These are phyloP conservation scores for Brassica cretica DNA, from an alignment of 345 rosid genomes.

Conservation along the genomic window DNA sequence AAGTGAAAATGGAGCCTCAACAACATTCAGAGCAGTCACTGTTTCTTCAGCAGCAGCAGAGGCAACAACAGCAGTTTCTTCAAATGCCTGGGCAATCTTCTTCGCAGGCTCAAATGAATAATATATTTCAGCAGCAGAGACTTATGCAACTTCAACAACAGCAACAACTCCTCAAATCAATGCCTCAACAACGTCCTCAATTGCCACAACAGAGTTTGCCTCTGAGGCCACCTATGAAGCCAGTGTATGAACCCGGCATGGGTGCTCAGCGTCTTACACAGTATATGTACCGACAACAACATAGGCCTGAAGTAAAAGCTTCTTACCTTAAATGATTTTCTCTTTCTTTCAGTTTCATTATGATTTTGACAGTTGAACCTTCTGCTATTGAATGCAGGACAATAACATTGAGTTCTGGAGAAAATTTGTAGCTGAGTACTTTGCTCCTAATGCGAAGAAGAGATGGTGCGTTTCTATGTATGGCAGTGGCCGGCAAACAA, in stretches of 20 bases:
- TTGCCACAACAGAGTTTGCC: slow-evolving; percentile 76
- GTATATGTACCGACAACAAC: slow-evolving; percentile 93
- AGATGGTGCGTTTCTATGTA: slow-evolving; percentile 99
- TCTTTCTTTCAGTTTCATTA: slow-evolving; percentile 10
- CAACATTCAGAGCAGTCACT: slow-evolving; percentile 73
- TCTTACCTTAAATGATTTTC: not conserved
- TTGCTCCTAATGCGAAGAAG: slow-evolving; percentile 92
- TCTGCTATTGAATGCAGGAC: slow-evolving; percentile 55
- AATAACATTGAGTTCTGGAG: slow-evolving; percentile 98
- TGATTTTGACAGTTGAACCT: slow-evolving; percentile 25
- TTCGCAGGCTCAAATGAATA: slow-evolving; percentile 78
- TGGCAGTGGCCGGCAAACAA: slow-evolving; percentile 94
- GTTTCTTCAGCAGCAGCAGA: slow-evolving; percentile 63
- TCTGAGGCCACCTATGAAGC: slow-evolving; percentile 66
- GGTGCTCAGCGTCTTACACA: slow-evolving; percentile 91
- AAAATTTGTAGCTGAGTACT: slow-evolving; percentile 86
- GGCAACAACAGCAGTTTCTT: slow-evolving; percentile 69
- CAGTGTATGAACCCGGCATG: slow-evolving; percentile 90
- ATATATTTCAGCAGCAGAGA: slow-evolving; percentile 75
- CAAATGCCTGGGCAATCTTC: slow-evolving; percentile 86
- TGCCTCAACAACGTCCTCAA: slow-evolving; percentile 83
- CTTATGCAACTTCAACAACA: slow-evolving; percentile 75
- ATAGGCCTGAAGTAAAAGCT: slow-evolving; percentile 79
- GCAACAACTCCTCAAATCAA: slow-evolving; percentile 76
- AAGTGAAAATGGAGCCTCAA: slow-evolving; percentile 81